Conservation (phyloP, 805 yeast species). For the Peterozyma toletana region DNA sequence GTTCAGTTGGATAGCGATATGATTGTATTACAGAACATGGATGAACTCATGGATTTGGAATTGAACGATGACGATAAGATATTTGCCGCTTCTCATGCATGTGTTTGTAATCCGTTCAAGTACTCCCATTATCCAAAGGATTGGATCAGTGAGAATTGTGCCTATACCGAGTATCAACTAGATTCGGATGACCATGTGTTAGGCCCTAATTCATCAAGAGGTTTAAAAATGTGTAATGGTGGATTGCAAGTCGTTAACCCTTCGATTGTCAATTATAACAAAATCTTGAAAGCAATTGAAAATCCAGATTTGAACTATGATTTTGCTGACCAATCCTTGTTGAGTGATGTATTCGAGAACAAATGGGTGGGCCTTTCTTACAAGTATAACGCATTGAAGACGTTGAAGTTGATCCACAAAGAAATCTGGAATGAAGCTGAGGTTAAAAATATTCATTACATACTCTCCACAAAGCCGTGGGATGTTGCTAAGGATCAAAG, state of each 20-base stretch:
- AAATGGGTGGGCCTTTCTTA: slow-evolving; percentile 46
- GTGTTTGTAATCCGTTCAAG: slow-evolving; percentile 53
- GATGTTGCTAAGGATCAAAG: slow-evolving; percentile 24
- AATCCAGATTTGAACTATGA: slow-evolving; percentile 31
- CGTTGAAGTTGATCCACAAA: slow-evolving; percentile 35
- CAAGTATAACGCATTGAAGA: slow-evolving; percentile 50
- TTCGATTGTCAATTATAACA: slow-evolving; percentile 22
- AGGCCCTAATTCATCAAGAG: slow-evolving; percentile 35
- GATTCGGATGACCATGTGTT: slow-evolving; percentile 12
- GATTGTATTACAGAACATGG: slow-evolving; percentile 51
- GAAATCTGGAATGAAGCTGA: slow-evolving; percentile 38
- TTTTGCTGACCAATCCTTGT: slow-evolving; percentile 52
- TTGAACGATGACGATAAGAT: slow-evolving; percentile 22
- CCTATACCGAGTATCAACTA: slow-evolving; percentile 31
- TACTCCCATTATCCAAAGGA: slow-evolving; percentile 45
- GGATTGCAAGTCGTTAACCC: slow-evolving; percentile 50
- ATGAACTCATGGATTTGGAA: slow-evolving; percentile 45
- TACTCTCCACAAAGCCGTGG: slow-evolving; percentile 58
- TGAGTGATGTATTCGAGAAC: slow-evolving; percentile 44
- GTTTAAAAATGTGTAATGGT: slow-evolving; percentile 50
- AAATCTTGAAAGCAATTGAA: slow-evolving; percentile 32
- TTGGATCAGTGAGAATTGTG: slow-evolving; percentile 46
- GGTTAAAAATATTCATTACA: slow-evolving; percentile 53
- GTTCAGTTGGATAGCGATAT: slow-evolving; percentile 55
- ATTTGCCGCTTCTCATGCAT: slow-evolving; percentile 56